phyloP scores from a whole-genome alignment of 2,329 filamentous ascomycete genomes.

The Chalaropsis thielavioides region DNA sequence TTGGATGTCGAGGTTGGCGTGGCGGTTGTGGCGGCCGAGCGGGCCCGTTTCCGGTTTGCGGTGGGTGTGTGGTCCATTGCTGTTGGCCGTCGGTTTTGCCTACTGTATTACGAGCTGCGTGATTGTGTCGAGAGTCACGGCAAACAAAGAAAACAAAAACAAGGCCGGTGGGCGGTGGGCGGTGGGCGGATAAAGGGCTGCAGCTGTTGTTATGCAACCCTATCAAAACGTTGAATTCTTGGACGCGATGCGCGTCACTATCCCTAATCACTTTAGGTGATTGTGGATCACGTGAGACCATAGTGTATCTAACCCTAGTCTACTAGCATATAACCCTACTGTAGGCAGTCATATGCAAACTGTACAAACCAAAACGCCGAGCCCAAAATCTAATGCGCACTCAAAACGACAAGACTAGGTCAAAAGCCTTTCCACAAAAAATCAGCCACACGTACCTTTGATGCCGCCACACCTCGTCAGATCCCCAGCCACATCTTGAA shows the following conservation, averaged over 20 bases:
- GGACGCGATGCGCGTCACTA: conserved; percentile 12
- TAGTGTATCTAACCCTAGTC: not conserved
- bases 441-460: not conserved
- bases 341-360: not conserved
- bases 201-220: not conserved
- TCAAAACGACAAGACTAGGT: too few relatives aligned
- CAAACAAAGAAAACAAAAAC: not conserved
- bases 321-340: too few relatives aligned
- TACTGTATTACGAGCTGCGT: too few relatives aligned
- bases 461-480: conserved; percentile 25
- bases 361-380: not conserved
- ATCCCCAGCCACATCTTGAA: conserved; percentile 52
- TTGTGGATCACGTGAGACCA: not conserved
- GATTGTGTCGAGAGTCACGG: not conserved
- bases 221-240: not conserved
- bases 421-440: not conserved
- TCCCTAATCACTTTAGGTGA: not conserved
- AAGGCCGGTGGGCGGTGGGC: too few relatives aligned
- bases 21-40: conserved; percentile 12
- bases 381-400: not conserved
- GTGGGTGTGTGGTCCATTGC: conserved; percentile 13
- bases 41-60: conserved; percentile 12
- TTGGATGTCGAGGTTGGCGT: conserved; percentile 13
- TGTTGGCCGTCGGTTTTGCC: not conserved
- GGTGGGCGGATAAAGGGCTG: not conserved